phyloP scores from a whole-genome alignment of 805 yeast species.

The Spathaspora boniae region DNA sequence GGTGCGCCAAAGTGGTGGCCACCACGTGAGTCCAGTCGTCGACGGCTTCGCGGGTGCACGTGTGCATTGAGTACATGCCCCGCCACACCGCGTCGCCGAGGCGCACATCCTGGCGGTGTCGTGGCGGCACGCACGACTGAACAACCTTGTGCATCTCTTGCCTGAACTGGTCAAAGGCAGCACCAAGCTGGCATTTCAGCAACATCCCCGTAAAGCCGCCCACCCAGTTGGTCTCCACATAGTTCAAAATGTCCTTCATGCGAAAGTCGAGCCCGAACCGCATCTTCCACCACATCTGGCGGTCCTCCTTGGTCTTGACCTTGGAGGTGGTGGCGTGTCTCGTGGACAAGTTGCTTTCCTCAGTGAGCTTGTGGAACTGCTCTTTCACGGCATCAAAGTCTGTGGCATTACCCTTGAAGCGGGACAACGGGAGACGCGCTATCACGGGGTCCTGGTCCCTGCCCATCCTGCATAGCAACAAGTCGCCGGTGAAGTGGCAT shows the following conservation, averaged over 20 bases:
- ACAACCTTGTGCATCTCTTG: conserved; percentile 12
- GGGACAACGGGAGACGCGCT: conserved; percentile 57
- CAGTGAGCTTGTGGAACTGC: conserved; percentile 44
- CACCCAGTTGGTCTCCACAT: conserved; percentile 66
- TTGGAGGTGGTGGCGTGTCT: conserved; percentile 47
- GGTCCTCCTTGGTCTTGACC: conserved; percentile 54
- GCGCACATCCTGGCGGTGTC: conserved; percentile 6
- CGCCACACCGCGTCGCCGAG: conserved; percentile 18
- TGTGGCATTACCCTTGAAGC: conserved; percentile 44
- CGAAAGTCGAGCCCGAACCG: conserved; percentile 60
- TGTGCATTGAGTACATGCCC: conserved; percentile 17
- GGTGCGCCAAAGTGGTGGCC: conserved; percentile 55
- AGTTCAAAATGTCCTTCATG: conserved; percentile 49
- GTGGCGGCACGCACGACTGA: too few relatives aligned
- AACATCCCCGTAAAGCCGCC: conserved; percentile 75
- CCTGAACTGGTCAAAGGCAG: conserved; percentile 17
- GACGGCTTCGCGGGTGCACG: conserved; percentile 29
- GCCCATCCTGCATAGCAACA: conserved; percentile 49
- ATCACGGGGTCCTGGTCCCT: conserved; percentile 37
- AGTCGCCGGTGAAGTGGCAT: conserved; percentile 54
- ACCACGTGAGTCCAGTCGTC: conserved; percentile 65
- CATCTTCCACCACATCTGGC: conserved; percentile 74
- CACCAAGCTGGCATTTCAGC: conserved; percentile 26
- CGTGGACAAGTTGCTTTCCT: conserved; percentile 60
- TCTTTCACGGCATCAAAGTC: conserved; percentile 41